Percentiles rank a stretch among this genome's conserved stretches.
Conservation (phyloP, 805 yeast species). For the Saturnispora hagleri region DNA sequence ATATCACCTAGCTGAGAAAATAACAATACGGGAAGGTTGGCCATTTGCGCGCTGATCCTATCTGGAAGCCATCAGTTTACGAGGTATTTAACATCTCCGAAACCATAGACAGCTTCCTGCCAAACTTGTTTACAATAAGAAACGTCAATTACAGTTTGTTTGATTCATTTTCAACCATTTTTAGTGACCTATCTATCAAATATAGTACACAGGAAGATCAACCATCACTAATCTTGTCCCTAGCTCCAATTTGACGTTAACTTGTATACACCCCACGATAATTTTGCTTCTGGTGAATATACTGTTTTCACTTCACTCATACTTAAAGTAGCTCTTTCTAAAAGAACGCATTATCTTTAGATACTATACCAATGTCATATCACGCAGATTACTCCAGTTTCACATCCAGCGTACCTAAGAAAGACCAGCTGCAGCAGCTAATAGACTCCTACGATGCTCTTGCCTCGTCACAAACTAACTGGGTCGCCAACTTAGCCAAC, state of each 20-base stretch:
- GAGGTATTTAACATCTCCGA: no score
- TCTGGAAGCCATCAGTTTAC: background rate
- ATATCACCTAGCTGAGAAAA: background rate
- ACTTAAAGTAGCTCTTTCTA: background rate
- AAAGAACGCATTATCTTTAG: background rate
- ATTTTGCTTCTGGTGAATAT: no score
- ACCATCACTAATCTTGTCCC: no score
- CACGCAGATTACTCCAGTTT: slow-evolving; percentile 76
- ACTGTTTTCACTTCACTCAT: background rate
- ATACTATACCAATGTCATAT: slow-evolving; percentile 21
- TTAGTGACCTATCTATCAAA: background rate
- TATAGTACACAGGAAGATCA: no score
- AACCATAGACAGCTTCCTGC: background rate
- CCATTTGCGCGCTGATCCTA: background rate
- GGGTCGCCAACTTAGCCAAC: slow-evolving; percentile 87
- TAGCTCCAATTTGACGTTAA: no score
- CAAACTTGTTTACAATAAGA: background rate
- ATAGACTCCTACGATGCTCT: slow-evolving; percentile 59
- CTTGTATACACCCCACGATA: no score
- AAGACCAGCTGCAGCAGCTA: slow-evolving; percentile 50
- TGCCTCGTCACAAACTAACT: slow-evolving; percentile 52
- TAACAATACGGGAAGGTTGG: background rate
- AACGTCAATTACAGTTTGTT: background rate
- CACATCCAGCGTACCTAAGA: slow-evolving; percentile 27
- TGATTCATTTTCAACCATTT: background rate